A percentile compares a stretch with the other conserved stretches of the same genome.
Conservation (phyloP, 345 rosid genomes). For the Pistacia integerrima region DNA sequence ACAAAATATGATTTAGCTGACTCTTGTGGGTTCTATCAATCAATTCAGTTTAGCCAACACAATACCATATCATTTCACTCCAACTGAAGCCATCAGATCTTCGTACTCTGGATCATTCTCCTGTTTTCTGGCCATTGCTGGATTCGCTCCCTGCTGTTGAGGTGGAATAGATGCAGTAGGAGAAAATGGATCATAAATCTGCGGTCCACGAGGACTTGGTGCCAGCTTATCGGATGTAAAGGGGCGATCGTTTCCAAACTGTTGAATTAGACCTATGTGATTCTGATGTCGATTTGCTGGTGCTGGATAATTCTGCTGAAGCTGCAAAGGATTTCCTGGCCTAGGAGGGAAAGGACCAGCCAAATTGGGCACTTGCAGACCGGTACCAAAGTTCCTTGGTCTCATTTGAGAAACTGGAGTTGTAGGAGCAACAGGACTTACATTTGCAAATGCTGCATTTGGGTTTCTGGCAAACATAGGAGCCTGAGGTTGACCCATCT, state of each 20-base stretch:
- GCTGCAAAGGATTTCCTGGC: slow-evolving; percentile 46
- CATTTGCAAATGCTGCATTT: slow-evolving; percentile 39
- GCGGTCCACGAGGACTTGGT: slow-evolving; percentile 44
- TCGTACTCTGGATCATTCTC: slow-evolving; percentile 66
- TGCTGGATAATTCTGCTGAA: slow-evolving; percentile 38
- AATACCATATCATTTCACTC: slow-evolving; percentile 40
- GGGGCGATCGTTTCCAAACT: slow-evolving; percentile 22
- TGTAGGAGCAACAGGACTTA: slow-evolving; percentile 31
- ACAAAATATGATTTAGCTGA: neutral
- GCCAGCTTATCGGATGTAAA: slow-evolving; percentile 27
- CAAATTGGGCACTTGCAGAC: slow-evolving; percentile 37
- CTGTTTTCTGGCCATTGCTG: slow-evolving; percentile 32
- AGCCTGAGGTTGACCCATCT: slow-evolving; percentile 41
- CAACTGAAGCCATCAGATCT: slow-evolving; percentile 75
- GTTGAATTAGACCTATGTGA: slow-evolving; percentile 34
- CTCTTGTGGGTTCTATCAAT: neutral
- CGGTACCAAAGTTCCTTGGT: slow-evolving; percentile 44
- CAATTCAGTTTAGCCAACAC: neutral
- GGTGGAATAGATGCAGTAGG: slow-evolving; percentile 51
- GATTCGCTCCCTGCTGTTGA: slow-evolving; percentile 43
- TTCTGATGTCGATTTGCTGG: slow-evolving; percentile 37
- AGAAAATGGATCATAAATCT: slow-evolving; percentile 86
- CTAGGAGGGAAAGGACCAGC: slow-evolving; percentile 53
- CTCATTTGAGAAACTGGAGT: slow-evolving; percentile 42
- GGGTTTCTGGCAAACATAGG: slow-evolving; percentile 31